Percentiles rank a stretch among this genome's conserved stretches.
Conservation (phyloP, 2,329 filamentous ascomycete species). For the Diaporthe ampelina region DNA sequence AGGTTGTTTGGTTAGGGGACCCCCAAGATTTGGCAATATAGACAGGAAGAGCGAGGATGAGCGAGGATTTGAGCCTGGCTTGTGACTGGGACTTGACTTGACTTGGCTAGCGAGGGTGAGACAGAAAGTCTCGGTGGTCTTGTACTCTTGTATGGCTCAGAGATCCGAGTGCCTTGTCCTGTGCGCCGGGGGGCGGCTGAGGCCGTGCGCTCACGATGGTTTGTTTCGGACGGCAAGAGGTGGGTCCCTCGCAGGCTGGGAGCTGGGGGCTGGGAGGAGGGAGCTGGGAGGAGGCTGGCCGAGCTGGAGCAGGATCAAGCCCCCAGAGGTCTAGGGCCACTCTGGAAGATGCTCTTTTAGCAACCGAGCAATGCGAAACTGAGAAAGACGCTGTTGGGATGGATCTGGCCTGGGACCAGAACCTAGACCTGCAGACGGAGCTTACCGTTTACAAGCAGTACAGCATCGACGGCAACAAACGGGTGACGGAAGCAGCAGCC, state of each 20-base stretch:
- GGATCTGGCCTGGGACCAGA: slow-evolving; percentile 16
- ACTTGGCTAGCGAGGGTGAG: slow-evolving; percentile 34
- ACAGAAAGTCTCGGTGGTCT: slow-evolving; percentile 33
- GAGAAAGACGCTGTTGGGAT: slow-evolving; percentile 36
- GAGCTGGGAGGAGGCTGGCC: not conserved
- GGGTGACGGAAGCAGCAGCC: not conserved
- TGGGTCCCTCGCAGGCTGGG: slow-evolving; percentile 16
- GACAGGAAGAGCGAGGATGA: slow-evolving; percentile 29
- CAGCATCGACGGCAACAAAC: not conserved
- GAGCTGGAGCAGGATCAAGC: slow-evolving; percentile 6
- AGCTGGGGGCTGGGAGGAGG: not conserved
- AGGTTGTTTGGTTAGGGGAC: slow-evolving; percentile 21
- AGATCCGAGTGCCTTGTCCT: slow-evolving; percentile 29
- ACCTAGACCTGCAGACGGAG: slow-evolving; percentile 23
- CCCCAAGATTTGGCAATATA: slow-evolving; percentile 16
- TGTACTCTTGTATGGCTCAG: slow-evolving; percentile 29
- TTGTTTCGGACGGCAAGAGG: slow-evolving; percentile 31
- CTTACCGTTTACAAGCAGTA: slow-evolving; percentile 25
- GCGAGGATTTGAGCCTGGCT: slow-evolving; percentile 27
- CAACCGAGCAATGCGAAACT: slow-evolving; percentile 16
- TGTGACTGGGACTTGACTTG: slow-evolving; percentile 30
- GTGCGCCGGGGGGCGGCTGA: not conserved
- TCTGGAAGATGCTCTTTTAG: slow-evolving; percentile 20
- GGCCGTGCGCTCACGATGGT: slow-evolving; percentile 28
- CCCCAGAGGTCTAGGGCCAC: not conserved